A percentile compares a stretch with the other conserved stretches of the same genome.
phyloP scores from a whole-genome alignment of 2,329 filamentous ascomycete species.

The Knoxdaviesia capensis region DNA sequence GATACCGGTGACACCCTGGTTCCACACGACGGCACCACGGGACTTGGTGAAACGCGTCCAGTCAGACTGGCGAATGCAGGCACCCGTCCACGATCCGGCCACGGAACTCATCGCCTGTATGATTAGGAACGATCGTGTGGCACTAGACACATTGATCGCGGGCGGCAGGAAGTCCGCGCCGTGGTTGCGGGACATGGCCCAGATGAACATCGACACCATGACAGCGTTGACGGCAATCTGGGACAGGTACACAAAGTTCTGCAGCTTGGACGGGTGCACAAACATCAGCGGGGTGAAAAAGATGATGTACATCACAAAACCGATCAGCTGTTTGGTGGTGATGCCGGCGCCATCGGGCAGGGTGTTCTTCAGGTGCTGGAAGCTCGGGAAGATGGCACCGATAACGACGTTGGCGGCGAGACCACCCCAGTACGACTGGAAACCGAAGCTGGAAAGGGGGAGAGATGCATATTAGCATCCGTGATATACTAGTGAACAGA shows the following conservation, averaged over 20 bases:
- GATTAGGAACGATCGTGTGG: too few species aligned
- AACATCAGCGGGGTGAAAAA: slow-evolving; percentile 6
- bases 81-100: too few species aligned
- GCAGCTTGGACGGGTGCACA: not conserved
- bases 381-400: slow-evolving; percentile 13
- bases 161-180: not conserved
- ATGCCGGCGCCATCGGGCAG: slow-evolving; percentile 12
- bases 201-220: slow-evolving; percentile 1
- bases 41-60: too few species aligned
- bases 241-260: not conserved
- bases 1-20: too few species aligned
- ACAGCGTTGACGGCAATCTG: not conserved
- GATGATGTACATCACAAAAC: slow-evolving; percentile 15
- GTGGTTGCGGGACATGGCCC: slow-evolving; percentile 1
- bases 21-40: too few species aligned
- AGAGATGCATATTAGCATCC: not conserved
- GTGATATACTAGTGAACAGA: not conserved
- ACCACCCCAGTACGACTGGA: slow-evolving; percentile 9
- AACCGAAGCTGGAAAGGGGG: not conserved
- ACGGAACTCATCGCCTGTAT: too few species aligned
- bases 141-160: not conserved
- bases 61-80: too few species aligned
- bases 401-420: slow-evolving; percentile 13
- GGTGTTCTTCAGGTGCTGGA: slow-evolving; percentile 13
- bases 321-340: slow-evolving; percentile 15